Evolutionary conservation across 2,329 filamentous ascomycete genomes (phyloP).

Genomic region (Colletotrichum sp.): DNA sequence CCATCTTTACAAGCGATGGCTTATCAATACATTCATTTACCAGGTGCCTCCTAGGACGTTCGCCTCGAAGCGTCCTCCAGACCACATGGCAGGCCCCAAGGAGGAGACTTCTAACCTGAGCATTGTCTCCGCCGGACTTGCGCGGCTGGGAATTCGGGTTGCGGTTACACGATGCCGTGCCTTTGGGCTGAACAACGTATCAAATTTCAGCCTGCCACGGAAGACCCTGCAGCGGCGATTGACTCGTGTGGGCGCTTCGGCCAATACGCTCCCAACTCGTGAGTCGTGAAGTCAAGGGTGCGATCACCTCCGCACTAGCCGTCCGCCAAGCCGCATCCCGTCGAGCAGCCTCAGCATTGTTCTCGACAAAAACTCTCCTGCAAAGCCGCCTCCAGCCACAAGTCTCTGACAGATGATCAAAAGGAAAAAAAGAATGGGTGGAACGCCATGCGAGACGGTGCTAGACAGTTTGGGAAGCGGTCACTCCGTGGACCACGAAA

Average conservation of each 20-base stretch:
- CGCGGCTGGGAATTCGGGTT: not conserved
- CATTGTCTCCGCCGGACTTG: not conserved
- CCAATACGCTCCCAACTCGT: not conserved
- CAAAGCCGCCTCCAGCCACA: conserved; percentile 4
- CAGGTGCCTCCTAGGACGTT: not conserved
- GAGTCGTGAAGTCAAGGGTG: conserved; percentile 11
- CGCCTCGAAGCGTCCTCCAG: not conserved
- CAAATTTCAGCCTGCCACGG: not conserved
- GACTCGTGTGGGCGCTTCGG: not conserved
- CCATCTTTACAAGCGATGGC: not conserved
- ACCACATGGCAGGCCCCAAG: not conserved
- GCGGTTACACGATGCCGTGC: not conserved
- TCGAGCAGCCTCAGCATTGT: not conserved
- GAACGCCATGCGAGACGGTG: not conserved
- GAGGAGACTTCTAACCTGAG: not conserved
- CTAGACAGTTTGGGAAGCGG: not conserved
- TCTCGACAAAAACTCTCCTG: not conserved
- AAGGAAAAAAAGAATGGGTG: not conserved
- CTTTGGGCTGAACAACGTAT: not conserved
- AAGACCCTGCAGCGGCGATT: conserved; percentile 9
- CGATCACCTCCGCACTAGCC: conserved; percentile 1
- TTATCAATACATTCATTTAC: not conserved
- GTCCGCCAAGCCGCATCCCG: not conserved
- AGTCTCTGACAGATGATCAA: not conserved
- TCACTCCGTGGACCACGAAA: not conserved